A percentile compares a stretch with the other conserved stretches of the same genome.
Conservation (phyloP, 371 early-diverging fungal species). For the Agmasoma carcini region DNA sequence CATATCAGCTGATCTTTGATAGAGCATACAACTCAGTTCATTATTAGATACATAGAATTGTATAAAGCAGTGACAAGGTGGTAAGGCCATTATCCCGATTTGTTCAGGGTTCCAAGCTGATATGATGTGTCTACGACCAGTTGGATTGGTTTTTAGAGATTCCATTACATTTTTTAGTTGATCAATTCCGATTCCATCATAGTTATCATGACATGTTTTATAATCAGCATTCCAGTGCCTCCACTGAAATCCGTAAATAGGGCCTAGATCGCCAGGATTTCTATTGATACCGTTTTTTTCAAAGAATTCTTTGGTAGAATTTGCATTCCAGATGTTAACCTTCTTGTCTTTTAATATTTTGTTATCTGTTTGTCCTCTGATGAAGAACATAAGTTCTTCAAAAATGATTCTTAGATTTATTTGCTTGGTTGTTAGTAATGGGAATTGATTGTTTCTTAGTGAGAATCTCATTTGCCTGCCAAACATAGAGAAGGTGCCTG, state of each 20-base stretch:
- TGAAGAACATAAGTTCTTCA: conserved; percentile 91
- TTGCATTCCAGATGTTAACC: conserved; percentile 90
- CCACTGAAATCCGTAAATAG: conserved; percentile 99
- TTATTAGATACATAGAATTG: conserved; percentile 67
- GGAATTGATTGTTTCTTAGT: conserved; percentile 63
- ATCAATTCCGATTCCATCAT: conserved; percentile 79
- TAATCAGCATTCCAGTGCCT: conserved; percentile 93
- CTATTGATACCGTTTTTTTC: conserved; percentile 66
- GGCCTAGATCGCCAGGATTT: conserved; percentile 82
- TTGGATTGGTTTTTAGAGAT: conserved; percentile 61
- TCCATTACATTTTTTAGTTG: conserved; percentile 77
- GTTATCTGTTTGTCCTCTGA: conserved; percentile 76
- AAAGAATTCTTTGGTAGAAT: conserved; percentile 74
- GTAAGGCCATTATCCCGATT: conserved; percentile 66
- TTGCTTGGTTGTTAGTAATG: conserved; percentile 86
- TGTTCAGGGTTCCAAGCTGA: conserved; percentile 94
- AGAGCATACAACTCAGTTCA: conserved; percentile 72
- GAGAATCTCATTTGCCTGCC: conserved; percentile 78
- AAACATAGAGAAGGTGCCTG: conserved; percentile 78
- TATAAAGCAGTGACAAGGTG: conserved; percentile 82
- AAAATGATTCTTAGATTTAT: conserved; percentile 72
- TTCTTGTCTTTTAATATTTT: conserved; percentile 63
- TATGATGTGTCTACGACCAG: conserved; percentile 76
- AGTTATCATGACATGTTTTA: conserved; percentile 66
- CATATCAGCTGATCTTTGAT: conserved; percentile 93